Percentiles rank a stretch among this genome's conserved stretches.
These are phyloP conservation scores for Sporisorium exsertum DNA, from an alignment of 1,284 basidiomycete genomes.

Conservation along the genomic window DNA sequence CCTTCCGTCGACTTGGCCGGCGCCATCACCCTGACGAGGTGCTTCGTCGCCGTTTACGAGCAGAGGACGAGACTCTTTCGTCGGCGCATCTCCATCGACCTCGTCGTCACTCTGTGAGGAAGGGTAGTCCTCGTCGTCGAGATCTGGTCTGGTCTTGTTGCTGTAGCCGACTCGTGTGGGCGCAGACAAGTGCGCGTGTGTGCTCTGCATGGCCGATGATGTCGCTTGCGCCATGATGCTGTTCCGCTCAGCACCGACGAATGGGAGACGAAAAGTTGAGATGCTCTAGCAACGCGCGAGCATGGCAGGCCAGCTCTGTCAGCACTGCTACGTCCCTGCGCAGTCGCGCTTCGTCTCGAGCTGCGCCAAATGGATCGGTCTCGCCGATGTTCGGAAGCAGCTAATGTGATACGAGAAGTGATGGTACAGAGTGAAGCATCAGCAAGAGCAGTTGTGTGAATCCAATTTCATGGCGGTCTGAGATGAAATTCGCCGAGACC, in stretches of 20 bases:
- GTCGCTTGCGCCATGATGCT: not conserved
- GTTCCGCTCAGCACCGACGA: not conserved
- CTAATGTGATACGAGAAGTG: not conserved
- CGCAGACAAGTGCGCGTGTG: not conserved
- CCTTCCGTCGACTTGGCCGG: too few relatives aligned
- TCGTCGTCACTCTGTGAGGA: slow-evolving; percentile 38
- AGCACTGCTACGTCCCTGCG: too few relatives aligned
- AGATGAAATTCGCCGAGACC: not conserved
- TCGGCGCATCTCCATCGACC: not conserved
- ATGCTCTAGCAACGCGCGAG: not conserved
- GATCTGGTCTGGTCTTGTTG: not conserved
- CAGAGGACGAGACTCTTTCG: slow-evolving; percentile 5
- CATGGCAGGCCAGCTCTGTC: not conserved
- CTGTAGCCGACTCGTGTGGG: not conserved
- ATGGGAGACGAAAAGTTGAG: not conserved
- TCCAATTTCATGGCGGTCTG: not conserved
- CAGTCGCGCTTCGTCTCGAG: not conserved
- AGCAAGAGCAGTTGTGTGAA: not conserved
- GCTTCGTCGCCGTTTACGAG: slow-evolving; percentile 1
- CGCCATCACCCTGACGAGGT: too few relatives aligned
- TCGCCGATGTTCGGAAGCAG: not conserved
- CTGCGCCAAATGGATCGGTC: not conserved
- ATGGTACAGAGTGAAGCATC: not conserved
- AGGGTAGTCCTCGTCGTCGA: slow-evolving; percentile 19
- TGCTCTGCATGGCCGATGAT: not conserved